A percentile compares a stretch with the other conserved stretches of the same genome.
phyloP scores from a whole-genome alignment of 768 basidiomycete species.

The Rhizopogon roseolus region DNA sequence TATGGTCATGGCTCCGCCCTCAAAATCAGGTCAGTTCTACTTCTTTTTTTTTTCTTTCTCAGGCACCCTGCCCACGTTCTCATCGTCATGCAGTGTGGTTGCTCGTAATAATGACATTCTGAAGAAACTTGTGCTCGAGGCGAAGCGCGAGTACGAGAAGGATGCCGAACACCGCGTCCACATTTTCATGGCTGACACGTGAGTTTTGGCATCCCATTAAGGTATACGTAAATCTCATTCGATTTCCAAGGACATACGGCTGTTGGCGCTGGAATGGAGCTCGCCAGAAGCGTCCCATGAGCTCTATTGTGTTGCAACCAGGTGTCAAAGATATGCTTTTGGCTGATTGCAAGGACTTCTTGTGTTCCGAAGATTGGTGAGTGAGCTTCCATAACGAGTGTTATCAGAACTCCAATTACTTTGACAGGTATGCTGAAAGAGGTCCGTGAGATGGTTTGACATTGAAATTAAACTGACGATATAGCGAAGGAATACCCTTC shows the following conservation, averaged over 20 bases:
- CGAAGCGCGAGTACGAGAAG: constrained; percentile 86
- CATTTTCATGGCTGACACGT: constrained; percentile 87
- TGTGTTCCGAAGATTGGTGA: constrained; percentile 81
- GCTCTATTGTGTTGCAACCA: constrained; percentile 86
- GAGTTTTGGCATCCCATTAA: constrained; percentile 30
- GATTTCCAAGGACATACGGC: constrained; percentile 50
- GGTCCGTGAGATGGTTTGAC: constrained; percentile 41
- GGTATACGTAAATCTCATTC: constrained; percentile 3
- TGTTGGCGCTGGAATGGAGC: constrained; percentile 90
- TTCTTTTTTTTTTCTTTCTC: constrained; percentile 4
- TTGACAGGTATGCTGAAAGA: constrained; percentile 80
- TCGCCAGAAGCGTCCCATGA: constrained; percentile 85
- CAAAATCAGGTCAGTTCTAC: constrained; percentile 63
- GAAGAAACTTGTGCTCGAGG: constrained; percentile 82
- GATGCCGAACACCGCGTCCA: constrained; percentile 89
- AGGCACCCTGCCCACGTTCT: constrained; percentile 7
- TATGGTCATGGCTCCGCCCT: constrained; percentile 70
- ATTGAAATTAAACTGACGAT: constrained; percentile 14
- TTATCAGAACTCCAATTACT: constrained; percentile 14
- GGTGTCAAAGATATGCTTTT: constrained; percentile 90
- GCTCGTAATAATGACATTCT: constrained; percentile 85
- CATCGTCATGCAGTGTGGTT: constrained; percentile 53
- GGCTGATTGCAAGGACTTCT: constrained; percentile 81
- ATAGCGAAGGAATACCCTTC: constrained; percentile 71
- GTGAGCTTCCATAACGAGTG: constrained; percentile 26